Conservation (phyloP, 306 rosid genomes). For the Cucumis cinereus region DNA sequence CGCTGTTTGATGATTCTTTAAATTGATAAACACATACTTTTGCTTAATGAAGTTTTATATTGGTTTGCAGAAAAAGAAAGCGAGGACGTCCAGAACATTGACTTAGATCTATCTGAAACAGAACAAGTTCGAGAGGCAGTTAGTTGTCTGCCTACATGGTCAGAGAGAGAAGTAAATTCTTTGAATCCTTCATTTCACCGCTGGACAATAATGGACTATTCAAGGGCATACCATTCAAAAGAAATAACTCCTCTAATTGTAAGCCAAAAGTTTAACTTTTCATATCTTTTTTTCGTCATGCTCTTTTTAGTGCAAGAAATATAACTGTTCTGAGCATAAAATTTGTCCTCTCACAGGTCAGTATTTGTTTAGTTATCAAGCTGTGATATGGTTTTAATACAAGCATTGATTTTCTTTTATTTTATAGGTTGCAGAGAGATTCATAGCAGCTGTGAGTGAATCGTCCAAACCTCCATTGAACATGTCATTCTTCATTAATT, state of each 20-base stretch:
- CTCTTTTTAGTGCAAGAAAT: not conserved
- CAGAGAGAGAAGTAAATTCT: conserved; percentile 12
- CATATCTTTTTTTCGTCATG: not conserved
- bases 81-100: conserved; percentile 43
- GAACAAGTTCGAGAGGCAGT: conserved; percentile 49
- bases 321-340: not conserved
- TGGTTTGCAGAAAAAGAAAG: conserved; percentile 33
- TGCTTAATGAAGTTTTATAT: not conserved
- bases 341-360: not conserved
- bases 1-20: not conserved
- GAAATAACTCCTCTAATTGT: conserved; percentile 59
- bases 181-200: conserved; percentile 23
- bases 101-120: conserved; percentile 36
- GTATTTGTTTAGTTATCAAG: not conserved
- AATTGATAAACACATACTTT: not conserved
- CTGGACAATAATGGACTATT: conserved; percentile 73
- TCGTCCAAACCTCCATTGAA: conserved; percentile 37
- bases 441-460: conserved; percentile 43
- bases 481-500: conserved; percentile 77
- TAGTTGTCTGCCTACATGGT: conserved; percentile 37
- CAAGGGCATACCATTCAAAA: conserved; percentile 52
- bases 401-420: not conserved
- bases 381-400: not conserved
- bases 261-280: conserved; percentile 1
- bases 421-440: conserved; percentile 62